Percentiles rank a stretch among this genome's conserved stretches.
These are phyloP conservation scores for Herpetomonas tarakana DNA, from an alignment of 208 protist species.

Conservation along the genomic window DNA sequence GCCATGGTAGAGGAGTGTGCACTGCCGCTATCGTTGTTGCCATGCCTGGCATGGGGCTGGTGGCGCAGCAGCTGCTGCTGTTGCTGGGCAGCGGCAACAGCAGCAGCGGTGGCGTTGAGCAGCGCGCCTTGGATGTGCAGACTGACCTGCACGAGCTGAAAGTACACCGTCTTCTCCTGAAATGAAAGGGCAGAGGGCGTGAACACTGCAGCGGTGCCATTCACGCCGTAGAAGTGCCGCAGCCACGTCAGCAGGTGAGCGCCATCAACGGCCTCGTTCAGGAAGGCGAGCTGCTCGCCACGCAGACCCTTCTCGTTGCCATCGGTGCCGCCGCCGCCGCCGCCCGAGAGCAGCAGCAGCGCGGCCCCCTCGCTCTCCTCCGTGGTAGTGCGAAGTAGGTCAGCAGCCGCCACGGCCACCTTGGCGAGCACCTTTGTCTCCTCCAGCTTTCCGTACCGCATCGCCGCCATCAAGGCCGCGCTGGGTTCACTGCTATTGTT, in stretches of 20 bases:
- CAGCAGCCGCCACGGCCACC: conserved; percentile 31
- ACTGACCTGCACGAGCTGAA: conserved; percentile 46
- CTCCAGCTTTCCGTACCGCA: conserved; percentile 37
- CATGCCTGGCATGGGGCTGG: no score
- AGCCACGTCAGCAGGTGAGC: conserved; percentile 28
- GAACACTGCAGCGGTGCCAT: conserved; percentile 5
- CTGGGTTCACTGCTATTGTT: neutral
- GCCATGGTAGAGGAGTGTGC: neutral
- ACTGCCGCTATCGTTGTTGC: neutral
- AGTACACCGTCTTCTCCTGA: conserved; percentile 27
- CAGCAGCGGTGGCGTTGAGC: conserved; percentile 20
- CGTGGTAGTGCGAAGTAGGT: conserved; percentile 51
- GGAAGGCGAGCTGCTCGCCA: conserved; percentile 40
- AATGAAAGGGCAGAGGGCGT: neutral
- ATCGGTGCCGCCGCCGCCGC: neutral
- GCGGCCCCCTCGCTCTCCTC: conserved; percentile 42
- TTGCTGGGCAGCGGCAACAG: no score
- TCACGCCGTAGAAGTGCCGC: conserved; percentile 14
- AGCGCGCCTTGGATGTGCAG: conserved; percentile 50
- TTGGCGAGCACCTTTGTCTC: conserved; percentile 41
- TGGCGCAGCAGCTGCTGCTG: neutral
- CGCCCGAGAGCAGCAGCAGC: conserved; percentile 13
- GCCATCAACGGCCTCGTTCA: conserved; percentile 42
- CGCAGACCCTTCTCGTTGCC: no score
- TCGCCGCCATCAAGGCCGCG: conserved; percentile 10